Evolutionary conservation across 208 protist genomes (phyloP).

Genomic region (Strigomonas culicis): DNA sequence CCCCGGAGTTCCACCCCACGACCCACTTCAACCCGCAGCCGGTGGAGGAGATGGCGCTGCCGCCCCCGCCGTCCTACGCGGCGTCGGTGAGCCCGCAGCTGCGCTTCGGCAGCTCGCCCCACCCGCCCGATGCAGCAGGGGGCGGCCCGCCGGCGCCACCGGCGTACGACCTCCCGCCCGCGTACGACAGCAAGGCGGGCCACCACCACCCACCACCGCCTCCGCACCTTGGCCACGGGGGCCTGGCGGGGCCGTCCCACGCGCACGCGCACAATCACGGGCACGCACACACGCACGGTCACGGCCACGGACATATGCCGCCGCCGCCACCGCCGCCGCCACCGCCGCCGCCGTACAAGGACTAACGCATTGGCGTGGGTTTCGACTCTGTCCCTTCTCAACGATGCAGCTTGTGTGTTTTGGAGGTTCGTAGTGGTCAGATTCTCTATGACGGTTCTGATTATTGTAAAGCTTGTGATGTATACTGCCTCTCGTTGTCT

Average conservation of each 20-base stretch:
- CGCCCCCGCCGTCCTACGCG: conserved; percentile 27
- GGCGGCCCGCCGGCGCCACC: conserved; percentile 19
- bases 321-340: conserved; percentile 10
- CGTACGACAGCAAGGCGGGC: conserved; percentile 14
- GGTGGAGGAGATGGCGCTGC: conserved; percentile 6
- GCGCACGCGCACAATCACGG: no score
- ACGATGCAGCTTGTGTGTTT: no score
- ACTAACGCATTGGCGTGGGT: not conserved
- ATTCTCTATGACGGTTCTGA: no score
- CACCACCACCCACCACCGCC: conserved; percentile 18
- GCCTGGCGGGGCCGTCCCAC: no score
- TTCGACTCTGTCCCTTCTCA: not conserved
- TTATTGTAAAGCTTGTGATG: conserved; percentile 1
- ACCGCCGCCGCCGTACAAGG: conserved; percentile 23
- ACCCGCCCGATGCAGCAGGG: conserved; percentile 24
- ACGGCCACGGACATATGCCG: no score
- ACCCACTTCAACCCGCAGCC: conserved; percentile 16
- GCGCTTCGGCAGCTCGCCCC: conserved; percentile 33
- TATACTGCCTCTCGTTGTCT: no score
- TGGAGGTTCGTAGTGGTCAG: no score
- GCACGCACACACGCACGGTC: no score
- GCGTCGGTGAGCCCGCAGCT: conserved; percentile 15
- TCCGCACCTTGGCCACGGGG: no score
- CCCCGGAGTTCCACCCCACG: conserved; percentile 42
- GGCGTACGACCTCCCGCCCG: conserved; percentile 32